phyloP scores from a whole-genome alignment of 2,329 filamentous ascomycete species.

The Aureobasidium namibiae region DNA sequence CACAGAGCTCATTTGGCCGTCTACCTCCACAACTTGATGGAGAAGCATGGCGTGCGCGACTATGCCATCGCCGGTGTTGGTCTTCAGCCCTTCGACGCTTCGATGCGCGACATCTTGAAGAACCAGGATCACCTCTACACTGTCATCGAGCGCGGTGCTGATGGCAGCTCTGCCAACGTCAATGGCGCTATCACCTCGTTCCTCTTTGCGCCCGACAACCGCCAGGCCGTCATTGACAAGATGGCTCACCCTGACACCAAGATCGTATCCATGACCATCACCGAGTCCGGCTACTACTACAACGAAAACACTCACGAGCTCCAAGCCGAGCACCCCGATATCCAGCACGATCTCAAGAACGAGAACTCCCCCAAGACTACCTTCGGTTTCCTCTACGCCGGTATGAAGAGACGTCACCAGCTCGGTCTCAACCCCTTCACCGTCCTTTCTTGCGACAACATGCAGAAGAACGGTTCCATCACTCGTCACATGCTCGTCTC shows the following conservation, averaged over 20 bases:
- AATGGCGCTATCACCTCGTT: conserved; percentile 47
- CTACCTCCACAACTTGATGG: conserved; percentile 43
- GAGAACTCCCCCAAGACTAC: conserved; percentile 38
- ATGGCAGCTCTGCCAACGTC: conserved; percentile 41
- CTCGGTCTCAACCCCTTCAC: conserved; percentile 46
- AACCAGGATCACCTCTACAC: conserved; percentile 47
- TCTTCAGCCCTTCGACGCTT: conserved; percentile 41
- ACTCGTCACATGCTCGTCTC: conserved; percentile 44
- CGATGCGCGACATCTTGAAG: conserved; percentile 43
- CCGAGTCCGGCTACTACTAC: conserved; percentile 50
- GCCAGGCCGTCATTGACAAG: conserved; percentile 45
- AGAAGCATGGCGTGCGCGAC: conserved; percentile 37
- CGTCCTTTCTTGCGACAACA: conserved; percentile 49
- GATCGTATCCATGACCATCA: conserved; percentile 49
- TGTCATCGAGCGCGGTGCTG: conserved; percentile 46
- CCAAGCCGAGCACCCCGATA: conserved; percentile 41
- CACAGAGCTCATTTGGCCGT: conserved; percentile 47
- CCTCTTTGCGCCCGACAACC: conserved; percentile 45
- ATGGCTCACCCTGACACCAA: conserved; percentile 48
- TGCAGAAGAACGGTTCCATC: conserved; percentile 50
- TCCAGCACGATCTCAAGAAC: conserved; percentile 41
- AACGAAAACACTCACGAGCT: conserved; percentile 51
- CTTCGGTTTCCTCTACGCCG: conserved; percentile 47
- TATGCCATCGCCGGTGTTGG: conserved; percentile 48
- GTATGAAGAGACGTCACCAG: conserved; percentile 38